A percentile compares a stretch with the other conserved stretches of the same genome.
Conservation (phyloP, 148 eudicot species). For the Gaultheria prostrata region DNA sequence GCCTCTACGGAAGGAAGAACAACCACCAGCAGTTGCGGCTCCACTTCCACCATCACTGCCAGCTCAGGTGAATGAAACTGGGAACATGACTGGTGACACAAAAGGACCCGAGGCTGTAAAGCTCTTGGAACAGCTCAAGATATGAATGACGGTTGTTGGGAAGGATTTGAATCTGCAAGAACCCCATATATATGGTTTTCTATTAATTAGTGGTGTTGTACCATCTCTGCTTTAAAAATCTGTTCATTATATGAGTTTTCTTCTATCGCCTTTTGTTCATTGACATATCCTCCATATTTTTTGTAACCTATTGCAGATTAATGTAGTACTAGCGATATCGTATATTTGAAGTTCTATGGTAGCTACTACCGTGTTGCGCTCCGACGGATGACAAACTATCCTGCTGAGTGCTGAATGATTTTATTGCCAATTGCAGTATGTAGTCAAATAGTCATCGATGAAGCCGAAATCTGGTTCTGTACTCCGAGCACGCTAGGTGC, state of each 20-base stretch:
- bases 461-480: neutral
- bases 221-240: constrained; percentile 19
- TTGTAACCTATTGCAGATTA: constrained; percentile 16
- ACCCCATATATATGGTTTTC: constrained; percentile 27
- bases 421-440: neutral
- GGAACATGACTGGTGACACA: constrained; percentile 10
- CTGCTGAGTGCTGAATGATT: neutral
- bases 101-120: constrained; percentile 38
- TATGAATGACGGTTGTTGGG: constrained; percentile 33
- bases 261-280: constrained; percentile 13
- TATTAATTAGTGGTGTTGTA: constrained; percentile 14
- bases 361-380: neutral
- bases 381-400: neutral
- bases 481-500: neutral
- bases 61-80: constrained; percentile 18
- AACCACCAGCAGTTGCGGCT: constrained; percentile 13
- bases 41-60: constrained; percentile 7
- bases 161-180: constrained; percentile 30
- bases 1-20: constrained; percentile 31
- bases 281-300: neutral
- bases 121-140: constrained; percentile 55
- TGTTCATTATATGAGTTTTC: constrained; percentile 22
- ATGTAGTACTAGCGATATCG: constrained; percentile 1
- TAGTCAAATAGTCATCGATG: neutral
- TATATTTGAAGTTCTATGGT: neutral